phyloP scores from a whole-genome alignment of 2,329 filamentous ascomycete species.

The Colletotrichum viniferum region DNA sequence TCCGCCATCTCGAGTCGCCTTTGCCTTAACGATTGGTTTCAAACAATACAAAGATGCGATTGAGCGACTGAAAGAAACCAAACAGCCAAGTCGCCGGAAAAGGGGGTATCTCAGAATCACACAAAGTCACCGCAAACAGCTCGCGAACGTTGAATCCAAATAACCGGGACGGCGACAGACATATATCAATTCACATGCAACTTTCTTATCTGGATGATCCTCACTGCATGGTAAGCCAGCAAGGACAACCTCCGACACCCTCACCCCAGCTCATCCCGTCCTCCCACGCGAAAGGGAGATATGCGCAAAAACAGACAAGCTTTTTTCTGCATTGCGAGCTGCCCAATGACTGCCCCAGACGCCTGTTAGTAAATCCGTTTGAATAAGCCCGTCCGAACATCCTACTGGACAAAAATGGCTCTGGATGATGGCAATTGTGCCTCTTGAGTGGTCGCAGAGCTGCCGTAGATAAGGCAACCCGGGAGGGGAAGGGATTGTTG shows the following conservation, averaged over 20 bases:
- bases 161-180: not conserved
- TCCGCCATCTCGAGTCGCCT: not conserved
- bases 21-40: not conserved
- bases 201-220: not conserved
- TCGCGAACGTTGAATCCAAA: not conserved
- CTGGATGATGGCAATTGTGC: not conserved
- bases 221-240: not conserved
- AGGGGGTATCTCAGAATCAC: not conserved
- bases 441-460: not conserved
- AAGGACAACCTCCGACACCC: not conserved
- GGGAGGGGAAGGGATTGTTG: not conserved
- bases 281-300: not conserved
- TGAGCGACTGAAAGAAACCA: not conserved
- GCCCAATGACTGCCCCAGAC: not conserved
- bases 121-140: not conserved
- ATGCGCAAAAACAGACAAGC: conserved; percentile 1
- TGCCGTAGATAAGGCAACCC: conserved; percentile 1
- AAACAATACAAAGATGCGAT: not conserved
- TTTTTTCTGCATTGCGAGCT: not conserved
- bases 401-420: not conserved
- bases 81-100: not conserved
- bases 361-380: not conserved
- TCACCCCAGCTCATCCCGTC: not conserved
- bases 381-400: not conserved
- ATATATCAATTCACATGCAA: not conserved